A percentile compares a stretch with the other conserved stretches of the same genome.
phyloP scores from a whole-genome alignment of 805 yeast species.

The Alloascoidea hylecoeti region DNA sequence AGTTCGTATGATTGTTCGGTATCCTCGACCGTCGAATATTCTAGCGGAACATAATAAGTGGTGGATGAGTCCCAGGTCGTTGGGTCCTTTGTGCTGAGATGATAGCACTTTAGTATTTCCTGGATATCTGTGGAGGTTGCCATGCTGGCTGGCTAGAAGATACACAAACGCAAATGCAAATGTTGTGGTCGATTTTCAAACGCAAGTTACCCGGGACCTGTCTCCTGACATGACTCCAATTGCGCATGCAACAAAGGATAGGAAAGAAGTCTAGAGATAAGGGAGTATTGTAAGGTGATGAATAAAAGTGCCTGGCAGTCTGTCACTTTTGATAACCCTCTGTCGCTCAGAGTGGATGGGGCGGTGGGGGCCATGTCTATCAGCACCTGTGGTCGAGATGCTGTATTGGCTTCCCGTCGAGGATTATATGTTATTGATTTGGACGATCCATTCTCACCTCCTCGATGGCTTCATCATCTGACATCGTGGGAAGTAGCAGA shows the following conservation, averaged over 20 bases:
- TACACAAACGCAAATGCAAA: too few relatives aligned
- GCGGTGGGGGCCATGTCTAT: slow-evolving; percentile 86
- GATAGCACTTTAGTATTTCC: neutral
- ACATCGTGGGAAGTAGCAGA: slow-evolving; percentile 99
- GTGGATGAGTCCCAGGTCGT: neutral
- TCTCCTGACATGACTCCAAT: too few relatives aligned
- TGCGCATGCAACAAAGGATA: too few relatives aligned
- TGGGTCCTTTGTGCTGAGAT: neutral
- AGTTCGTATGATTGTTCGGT: neutral
- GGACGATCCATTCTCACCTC: slow-evolving; percentile 91
- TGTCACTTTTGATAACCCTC: slow-evolving; percentile 64
- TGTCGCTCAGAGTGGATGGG: slow-evolving; percentile 79
- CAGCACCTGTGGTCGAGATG: slow-evolving; percentile 85
- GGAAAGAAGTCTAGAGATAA: too few relatives aligned
- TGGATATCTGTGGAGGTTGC: too few relatives aligned
- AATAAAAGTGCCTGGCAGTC: slow-evolving; percentile 22
- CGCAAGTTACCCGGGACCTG: too few relatives aligned
- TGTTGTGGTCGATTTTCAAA: too few relatives aligned
- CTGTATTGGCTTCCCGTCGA: slow-evolving; percentile 74
- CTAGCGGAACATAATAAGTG: neutral
- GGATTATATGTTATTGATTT: slow-evolving; percentile 86
- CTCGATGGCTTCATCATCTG: slow-evolving; percentile 82
- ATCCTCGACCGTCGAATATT: neutral
- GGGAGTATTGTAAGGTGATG: too few relatives aligned
- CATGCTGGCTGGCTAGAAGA: too few relatives aligned